A percentile compares a stretch with the other conserved stretches of the same genome.
These are phyloP conservation scores for Aegilops bicornis DNA, from an alignment of 176 grass and related monocot species.

Conservation along the genomic window DNA sequence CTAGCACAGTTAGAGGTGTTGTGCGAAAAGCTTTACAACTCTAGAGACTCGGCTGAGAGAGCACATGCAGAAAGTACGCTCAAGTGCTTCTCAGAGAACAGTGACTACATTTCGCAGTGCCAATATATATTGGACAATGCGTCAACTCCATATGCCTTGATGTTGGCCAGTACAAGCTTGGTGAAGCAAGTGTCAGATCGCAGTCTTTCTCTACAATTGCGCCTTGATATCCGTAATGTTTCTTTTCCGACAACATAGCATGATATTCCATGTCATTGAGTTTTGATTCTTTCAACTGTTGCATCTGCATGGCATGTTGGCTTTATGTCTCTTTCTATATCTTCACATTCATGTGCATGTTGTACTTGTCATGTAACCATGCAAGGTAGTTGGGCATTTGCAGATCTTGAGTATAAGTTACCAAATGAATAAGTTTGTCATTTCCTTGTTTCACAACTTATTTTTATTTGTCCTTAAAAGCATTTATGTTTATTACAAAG, in stretches of 20 bases:
- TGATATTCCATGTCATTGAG: slow-evolving; percentile 34
- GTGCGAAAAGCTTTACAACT: slow-evolving; percentile 99
- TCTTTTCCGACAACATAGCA: slow-evolving; percentile 40
- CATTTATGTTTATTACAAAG: neutral
- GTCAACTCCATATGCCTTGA: slow-evolving; percentile 95
- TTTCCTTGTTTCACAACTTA: slow-evolving; percentile 25
- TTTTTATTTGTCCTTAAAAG: neutral
- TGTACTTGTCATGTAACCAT: slow-evolving; percentile 16
- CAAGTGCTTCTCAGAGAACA: slow-evolving; percentile 99
- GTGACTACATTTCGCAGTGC: slow-evolving; percentile 96
- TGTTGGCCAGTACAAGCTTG: slow-evolving; percentile 97
- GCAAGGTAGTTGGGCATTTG: slow-evolving; percentile 10
- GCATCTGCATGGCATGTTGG: slow-evolving; percentile 26
- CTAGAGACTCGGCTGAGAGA: slow-evolving; percentile 90
- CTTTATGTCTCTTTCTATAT: slow-evolving; percentile 34
- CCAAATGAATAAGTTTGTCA: neutral
- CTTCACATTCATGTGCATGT: neutral
- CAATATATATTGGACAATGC: slow-evolving; percentile 99
- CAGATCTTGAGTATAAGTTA: slow-evolving; percentile 16
- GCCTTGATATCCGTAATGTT: slow-evolving; percentile 99
- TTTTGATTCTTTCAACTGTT: slow-evolving; percentile 30
- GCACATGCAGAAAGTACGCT: slow-evolving; percentile 93
- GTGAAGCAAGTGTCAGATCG: slow-evolving; percentile 96
- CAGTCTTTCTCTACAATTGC: slow-evolving; percentile 82
- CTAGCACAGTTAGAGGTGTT: slow-evolving; percentile 96